Conservation (phyloP, 2,329 filamentous ascomycete species). For the Aspergillus unguis region DNA sequence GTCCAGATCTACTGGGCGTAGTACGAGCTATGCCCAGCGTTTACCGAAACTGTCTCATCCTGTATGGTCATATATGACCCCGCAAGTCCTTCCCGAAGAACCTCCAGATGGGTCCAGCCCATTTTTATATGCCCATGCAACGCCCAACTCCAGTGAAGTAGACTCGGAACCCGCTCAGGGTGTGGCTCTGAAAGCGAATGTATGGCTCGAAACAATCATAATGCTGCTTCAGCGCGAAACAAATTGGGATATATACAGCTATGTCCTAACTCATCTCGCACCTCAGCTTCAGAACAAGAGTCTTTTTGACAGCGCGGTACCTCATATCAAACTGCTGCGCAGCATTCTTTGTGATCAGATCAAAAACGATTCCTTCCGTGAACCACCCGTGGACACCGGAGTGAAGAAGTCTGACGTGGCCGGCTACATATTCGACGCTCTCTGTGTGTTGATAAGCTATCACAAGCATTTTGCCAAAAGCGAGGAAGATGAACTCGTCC, state of each 20-base stretch:
- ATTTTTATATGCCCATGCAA: slow-evolving; percentile 49
- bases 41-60: slow-evolving; percentile 41
- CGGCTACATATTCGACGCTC: slow-evolving; percentile 78
- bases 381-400: slow-evolving; percentile 74
- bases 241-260: slow-evolving; percentile 92
- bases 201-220: slow-evolving; percentile 75
- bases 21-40: slow-evolving; percentile 32
- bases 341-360: slow-evolving; percentile 79
- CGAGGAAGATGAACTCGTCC: slow-evolving; percentile 86
- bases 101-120: slow-evolving; percentile 49
- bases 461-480: slow-evolving; percentile 77
- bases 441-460: slow-evolving; percentile 88
- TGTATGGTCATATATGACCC: slow-evolving; percentile 58
- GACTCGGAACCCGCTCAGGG: slow-evolving; percentile 29
- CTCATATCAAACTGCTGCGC: slow-evolving; percentile 72
- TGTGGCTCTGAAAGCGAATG: slow-evolving; percentile 56
- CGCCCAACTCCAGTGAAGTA: slow-evolving; percentile 32
- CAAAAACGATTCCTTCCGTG: slow-evolving; percentile 70
- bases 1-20: slow-evolving; percentile 33
- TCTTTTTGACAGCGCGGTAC: slow-evolving; percentile 70
- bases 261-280: slow-evolving; percentile 78
- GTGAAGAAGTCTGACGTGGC: slow-evolving; percentile 84
- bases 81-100: slow-evolving; percentile 53
- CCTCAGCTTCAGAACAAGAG: slow-evolving; percentile 87
- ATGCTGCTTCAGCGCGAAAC: slow-evolving; percentile 69